These are phyloP conservation scores for Colletotrichum karsti DNA, from an alignment of 2,329 filamentous ascomycete species.

Conservation along the genomic window DNA sequence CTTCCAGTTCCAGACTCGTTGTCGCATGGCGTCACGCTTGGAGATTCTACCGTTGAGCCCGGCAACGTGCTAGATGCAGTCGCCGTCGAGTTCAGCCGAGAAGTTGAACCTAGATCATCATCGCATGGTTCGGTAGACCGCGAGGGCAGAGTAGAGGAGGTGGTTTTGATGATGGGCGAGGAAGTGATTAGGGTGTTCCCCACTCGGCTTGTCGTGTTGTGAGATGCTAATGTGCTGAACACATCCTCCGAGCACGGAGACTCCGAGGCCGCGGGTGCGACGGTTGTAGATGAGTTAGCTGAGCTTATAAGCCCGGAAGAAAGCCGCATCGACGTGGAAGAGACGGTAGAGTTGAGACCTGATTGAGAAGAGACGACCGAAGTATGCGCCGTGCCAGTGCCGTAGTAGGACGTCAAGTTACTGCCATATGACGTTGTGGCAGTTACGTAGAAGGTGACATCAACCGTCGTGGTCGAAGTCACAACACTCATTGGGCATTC, in stretches of 20 bases:
- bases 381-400: neutral
- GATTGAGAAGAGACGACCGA: neutral
- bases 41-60: neutral
- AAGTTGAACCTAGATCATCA: neutral
- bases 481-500: conserved; percentile 30
- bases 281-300: neutral
- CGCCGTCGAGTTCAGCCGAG: neutral
- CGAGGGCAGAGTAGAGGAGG: neutral
- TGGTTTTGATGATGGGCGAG: neutral
- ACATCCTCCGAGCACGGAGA: neutral
- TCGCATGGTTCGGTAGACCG: conserved; percentile 10
- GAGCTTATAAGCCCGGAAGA: neutral
- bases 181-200: neutral
- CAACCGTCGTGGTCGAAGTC: conserved; percentile 41
- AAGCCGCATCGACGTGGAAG: neutral
- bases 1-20: neutral
- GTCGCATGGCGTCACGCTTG: neutral
- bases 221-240: neutral
- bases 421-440: conserved; percentile 33
- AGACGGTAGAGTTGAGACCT: neutral
- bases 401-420: conserved; percentile 8
- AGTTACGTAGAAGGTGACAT: conserved; percentile 42
- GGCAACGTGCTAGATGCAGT: neutral
- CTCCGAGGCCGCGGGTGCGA: neutral
- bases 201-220: neutral